These are phyloP conservation scores for Saturnispora ahearnii DNA, from an alignment of 805 yeast genomes.

Conservation along the genomic window DNA sequence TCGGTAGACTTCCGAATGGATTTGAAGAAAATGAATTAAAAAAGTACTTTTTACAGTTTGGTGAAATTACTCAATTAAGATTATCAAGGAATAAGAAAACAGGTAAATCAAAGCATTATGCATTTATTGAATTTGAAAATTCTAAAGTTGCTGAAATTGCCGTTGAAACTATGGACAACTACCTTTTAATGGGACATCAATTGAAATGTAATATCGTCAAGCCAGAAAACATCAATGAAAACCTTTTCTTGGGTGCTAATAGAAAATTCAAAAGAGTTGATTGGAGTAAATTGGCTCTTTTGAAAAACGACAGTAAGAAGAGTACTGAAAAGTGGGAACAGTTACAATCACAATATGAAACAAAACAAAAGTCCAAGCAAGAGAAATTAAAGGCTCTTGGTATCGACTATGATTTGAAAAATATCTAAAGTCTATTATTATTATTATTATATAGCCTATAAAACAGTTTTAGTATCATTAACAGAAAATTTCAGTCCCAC, in stretches of 20 bases:
- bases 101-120: constrained; percentile 87
- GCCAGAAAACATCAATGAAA: constrained; percentile 44
- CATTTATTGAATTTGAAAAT: constrained; percentile 74
- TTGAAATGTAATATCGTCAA: constrained; percentile 54
- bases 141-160: constrained; percentile 78
- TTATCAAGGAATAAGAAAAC: constrained; percentile 84
- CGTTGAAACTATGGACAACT: constrained; percentile 93
- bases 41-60: constrained; percentile 85
- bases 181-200: constrained; percentile 79
- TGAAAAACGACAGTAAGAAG: constrained; percentile 49
- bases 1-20: constrained; percentile 90
- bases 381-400: constrained; percentile 47
- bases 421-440: constrained; percentile 12
- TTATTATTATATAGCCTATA: background rate
- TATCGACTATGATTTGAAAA: constrained; percentile 37
- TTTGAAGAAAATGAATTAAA: constrained; percentile 76
- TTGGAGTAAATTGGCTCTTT: constrained; percentile 45
- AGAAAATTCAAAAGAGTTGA: constrained; percentile 49
- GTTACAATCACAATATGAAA: constrained; percentile 38
- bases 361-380: constrained; percentile 35
- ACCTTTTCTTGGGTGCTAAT: constrained; percentile 51
- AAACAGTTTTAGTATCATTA: constrained; percentile 3
- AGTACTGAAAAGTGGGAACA: constrained; percentile 47
- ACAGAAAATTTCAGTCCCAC: constrained; percentile 3
- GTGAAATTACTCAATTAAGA: constrained; percentile 68